Base-by-base conservation (phyloP, 2,329 filamentous ascomycete species). In the Trichoderma gracile region DNA sequence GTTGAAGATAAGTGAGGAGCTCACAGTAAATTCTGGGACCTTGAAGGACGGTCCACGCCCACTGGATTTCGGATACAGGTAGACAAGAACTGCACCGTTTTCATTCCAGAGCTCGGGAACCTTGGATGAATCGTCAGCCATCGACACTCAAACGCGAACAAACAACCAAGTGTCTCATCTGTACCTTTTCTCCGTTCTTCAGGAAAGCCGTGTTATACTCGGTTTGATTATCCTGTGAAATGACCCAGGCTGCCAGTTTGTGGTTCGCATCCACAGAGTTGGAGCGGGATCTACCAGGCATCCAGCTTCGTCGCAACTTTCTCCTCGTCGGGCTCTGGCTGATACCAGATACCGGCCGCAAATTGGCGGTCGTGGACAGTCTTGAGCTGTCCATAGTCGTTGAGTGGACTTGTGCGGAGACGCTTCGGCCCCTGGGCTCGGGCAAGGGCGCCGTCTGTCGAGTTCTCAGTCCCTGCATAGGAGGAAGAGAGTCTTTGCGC, bases 91-190 rank as follows among this genome's bases (percentile, higher is more conserved):
- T 66, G 82, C 82, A 45, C 84, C 86, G 58, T 74, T 77, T 62
- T 88, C 85, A 68, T 86, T 84, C 87, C 87, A 89, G 21, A 90
- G 74, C 72, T 89, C 87, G 1, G 86, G 85, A 4, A 89, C 84
- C 84, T 85, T 87, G 62, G 12, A 46, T 43, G 9, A 5, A 50
- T 65, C 30, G 40, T 52, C 21, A 49, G 60, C 27, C 40, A 42
- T 38, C 15, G n/a, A 10, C 8, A 23, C 17, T n/a, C 43, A 7
- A 47, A 3, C 14, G 43, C 10, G 12, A 5, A 23, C 10, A 14
- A 7, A 12, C 7, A 5, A 10, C 1, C 9, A n/a, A 19, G 15
- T 5, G 10, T 17, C 6, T 19, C 40, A 14, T 42, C 19, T 45
- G 5, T 71, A 86, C 84, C 77, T 83, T 86, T 69, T 88, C 84